These are phyloP conservation scores for Didymella pomorum DNA, from an alignment of 2,329 filamentous ascomycete genomes.

Conservation along the genomic window DNA sequence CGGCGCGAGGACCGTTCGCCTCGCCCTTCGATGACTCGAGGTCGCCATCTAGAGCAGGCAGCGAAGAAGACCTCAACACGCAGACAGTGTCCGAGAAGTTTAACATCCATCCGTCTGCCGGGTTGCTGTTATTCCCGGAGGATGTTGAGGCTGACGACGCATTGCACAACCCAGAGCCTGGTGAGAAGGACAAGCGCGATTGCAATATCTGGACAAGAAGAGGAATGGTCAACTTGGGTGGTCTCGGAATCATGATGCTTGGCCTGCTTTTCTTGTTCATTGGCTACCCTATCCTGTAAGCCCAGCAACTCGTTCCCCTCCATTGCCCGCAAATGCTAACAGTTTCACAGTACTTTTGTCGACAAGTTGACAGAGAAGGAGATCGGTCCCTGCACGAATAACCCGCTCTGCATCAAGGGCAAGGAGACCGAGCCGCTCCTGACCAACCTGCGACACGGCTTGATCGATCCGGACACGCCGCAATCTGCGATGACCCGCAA, in stretches of 20 bases:
- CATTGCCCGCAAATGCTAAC: constrained; percentile 23
- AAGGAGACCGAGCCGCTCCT: constrained; percentile 60
- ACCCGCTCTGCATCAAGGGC: constrained; percentile 61
- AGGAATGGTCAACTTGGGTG: constrained; percentile 71
- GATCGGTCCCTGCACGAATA: constrained; percentile 50
- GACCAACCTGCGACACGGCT: constrained; percentile 65
- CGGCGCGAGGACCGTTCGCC: constrained; percentile 60
- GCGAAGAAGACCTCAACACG: constrained; percentile 72
- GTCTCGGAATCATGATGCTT: constrained; percentile 65
- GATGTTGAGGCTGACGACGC: constrained; percentile 78
- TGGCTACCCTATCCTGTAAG: constrained; percentile 74
- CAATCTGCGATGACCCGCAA: constrained; percentile 63
- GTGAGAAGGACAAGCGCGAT: constrained; percentile 67
- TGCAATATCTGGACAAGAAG: constrained; percentile 71
- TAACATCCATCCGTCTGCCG: constrained; percentile 73
- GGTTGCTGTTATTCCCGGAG: constrained; percentile 72
- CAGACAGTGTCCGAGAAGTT: constrained; percentile 78
- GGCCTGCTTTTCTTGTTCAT: constrained; percentile 72
- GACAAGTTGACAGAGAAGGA: constrained; percentile 52
- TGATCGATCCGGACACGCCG: constrained; percentile 75
- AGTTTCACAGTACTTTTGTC: constrained; percentile 63
- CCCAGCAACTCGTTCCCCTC: constrained; percentile 17
- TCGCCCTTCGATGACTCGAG: constrained; percentile 68
- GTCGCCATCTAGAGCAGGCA: constrained; percentile 66
- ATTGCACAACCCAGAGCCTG: constrained; percentile 73